These are phyloP conservation scores for Aspergillus amoenus DNA, from an alignment of 2,329 filamentous ascomycete species.

Conservation along the genomic window DNA sequence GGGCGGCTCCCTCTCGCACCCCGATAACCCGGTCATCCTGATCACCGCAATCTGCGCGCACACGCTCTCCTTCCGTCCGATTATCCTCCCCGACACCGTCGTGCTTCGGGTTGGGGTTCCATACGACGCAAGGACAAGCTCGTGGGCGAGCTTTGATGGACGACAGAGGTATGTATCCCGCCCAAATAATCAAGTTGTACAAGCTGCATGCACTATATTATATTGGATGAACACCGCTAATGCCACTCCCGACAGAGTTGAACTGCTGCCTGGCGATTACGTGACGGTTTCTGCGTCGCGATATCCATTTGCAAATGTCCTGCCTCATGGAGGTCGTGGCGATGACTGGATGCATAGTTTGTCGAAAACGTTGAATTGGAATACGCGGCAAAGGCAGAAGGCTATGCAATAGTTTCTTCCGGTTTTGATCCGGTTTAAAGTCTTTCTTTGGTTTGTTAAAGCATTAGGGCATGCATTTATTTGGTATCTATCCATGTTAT, in stretches of 20 bases:
- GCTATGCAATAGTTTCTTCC: slow-evolving; percentile 23
- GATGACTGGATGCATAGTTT: slow-evolving; percentile 54
- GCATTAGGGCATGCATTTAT: too few species aligned
- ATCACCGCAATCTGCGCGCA: slow-evolving; percentile 94
- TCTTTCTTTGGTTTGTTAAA: too few species aligned
- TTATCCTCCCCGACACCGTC: slow-evolving; percentile 93
- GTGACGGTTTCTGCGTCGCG: slow-evolving; percentile 53
- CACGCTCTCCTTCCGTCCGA: slow-evolving; percentile 92
- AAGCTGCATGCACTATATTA: too few species aligned
- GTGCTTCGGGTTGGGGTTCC: slow-evolving; percentile 92
- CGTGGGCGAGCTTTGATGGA: slow-evolving; percentile 98
- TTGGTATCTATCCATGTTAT: too few species aligned
- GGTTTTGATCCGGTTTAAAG: too few species aligned
- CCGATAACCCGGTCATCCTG: slow-evolving; percentile 93
- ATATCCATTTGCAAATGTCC: slow-evolving; percentile 53
- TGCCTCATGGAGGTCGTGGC: slow-evolving; percentile 43
- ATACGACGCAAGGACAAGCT: slow-evolving; percentile 82
- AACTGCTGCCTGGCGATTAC: slow-evolving; percentile 51
- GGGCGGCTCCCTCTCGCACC: slow-evolving; percentile 91
- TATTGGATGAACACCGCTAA: not conserved
- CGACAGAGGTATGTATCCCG: slow-evolving; percentile 63
- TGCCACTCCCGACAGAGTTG: slow-evolving; percentile 34
- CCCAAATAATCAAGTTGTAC: too few species aligned
- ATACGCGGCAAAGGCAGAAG: slow-evolving; percentile 49
- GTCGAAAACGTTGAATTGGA: slow-evolving; percentile 52